Evolutionary conservation across 2,329 filamentous ascomycete genomes (phyloP).

Genomic region (Hymenoscyphus infarciens): DNA sequence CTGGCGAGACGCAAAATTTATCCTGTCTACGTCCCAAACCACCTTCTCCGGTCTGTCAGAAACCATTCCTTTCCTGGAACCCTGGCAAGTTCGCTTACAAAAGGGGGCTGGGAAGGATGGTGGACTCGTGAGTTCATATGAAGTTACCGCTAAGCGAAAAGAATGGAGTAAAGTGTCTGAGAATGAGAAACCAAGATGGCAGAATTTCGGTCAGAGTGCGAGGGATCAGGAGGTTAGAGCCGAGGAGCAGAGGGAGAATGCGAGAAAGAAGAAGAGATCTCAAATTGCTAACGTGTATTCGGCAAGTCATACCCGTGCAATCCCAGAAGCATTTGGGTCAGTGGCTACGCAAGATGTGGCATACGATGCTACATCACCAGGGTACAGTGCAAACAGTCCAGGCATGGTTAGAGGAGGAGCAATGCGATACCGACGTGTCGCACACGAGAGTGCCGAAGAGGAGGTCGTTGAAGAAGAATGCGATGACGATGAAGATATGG

Average conservation of each 20-base stretch:
- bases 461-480: not conserved
- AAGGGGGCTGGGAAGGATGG: constrained; percentile 25
- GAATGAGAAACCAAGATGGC: not conserved
- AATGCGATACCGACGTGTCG: not conserved
- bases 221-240: not conserved
- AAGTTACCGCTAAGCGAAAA: constrained; percentile 36
- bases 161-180: not conserved
- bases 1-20: constrained; percentile 43
- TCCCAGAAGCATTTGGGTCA: not conserved
- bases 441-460: not conserved
- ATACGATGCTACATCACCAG: not conserved
- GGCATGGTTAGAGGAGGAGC: not conserved
- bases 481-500: constrained; percentile 16
- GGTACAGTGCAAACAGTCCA: not conserved
- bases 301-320: not conserved
- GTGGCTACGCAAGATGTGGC: not conserved
- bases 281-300: not conserved
- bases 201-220: not conserved
- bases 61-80: constrained; percentile 42
- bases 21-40: constrained; percentile 48
- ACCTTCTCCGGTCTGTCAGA: constrained; percentile 47
- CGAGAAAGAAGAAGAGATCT: not conserved
- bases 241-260: not conserved
- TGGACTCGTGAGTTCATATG: constrained; percentile 26
- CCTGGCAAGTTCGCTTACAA: constrained; percentile 45